These are phyloP conservation scores for Sporothrix inflata DNA, from an alignment of 2,329 filamentous ascomycete species.

Conservation along the genomic window DNA sequence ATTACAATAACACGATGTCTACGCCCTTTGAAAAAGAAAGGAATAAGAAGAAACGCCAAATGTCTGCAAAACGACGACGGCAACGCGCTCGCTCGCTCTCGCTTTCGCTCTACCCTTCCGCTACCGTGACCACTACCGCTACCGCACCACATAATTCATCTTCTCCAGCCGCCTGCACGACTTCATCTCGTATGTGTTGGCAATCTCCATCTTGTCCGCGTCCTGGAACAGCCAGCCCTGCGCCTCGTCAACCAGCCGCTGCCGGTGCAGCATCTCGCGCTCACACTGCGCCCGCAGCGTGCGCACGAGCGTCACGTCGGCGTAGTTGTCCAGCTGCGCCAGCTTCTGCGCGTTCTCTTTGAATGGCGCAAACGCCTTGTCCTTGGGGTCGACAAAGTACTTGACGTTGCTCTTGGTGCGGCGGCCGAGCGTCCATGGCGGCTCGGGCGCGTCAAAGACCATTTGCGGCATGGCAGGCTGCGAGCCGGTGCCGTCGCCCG, in stretches of 20 bases:
- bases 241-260: slow-evolving; percentile 73
- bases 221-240: slow-evolving; percentile 88
- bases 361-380: slow-evolving; percentile 58
- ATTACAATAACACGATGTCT: not conserved
- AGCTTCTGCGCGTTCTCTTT: slow-evolving; percentile 71
- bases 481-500: slow-evolving; percentile 53
- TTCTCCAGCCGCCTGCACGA: slow-evolving; percentile 56
- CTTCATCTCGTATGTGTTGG: slow-evolving; percentile 57
- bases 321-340: slow-evolving; percentile 72
- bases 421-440: slow-evolving; percentile 75
- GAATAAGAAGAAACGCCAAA: slow-evolving; percentile 3
- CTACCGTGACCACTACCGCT: not conserved
- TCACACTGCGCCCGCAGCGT: slow-evolving; percentile 73
- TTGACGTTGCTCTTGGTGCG: slow-evolving; percentile 72
- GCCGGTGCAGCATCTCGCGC: slow-evolving; percentile 66
- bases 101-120: not conserved
- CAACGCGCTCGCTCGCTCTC: not conserved
- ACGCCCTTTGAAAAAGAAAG: not conserved
- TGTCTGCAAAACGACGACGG: slow-evolving; percentile 7
- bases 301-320: slow-evolving; percentile 73
- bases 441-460: slow-evolving; percentile 71
- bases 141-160: slow-evolving; percentile 40
- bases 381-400: slow-evolving; percentile 82
- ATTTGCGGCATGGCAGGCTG: slow-evolving; percentile 67
- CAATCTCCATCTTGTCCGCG: slow-evolving; percentile 74